phyloP scores from a whole-genome alignment of 202 grass and related monocot species.

The Elaeis oleifera region DNA sequence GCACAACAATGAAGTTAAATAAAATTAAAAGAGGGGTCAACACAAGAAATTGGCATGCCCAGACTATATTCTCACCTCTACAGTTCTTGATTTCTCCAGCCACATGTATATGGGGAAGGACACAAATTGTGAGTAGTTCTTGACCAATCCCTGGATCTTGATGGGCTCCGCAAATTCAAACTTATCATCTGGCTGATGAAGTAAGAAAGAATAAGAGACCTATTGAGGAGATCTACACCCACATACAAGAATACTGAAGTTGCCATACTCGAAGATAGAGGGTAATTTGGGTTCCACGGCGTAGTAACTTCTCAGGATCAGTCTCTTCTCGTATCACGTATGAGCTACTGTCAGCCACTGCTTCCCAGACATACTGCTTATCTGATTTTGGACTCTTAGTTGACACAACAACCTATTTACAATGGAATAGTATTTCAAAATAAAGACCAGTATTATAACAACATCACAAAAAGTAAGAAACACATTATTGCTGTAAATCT shows the following conservation, averaged over 20 bases:
- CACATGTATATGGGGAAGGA: conserved; percentile 93
- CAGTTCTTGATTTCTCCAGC: conserved; percentile 89
- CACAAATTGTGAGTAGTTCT: conserved; percentile 98
- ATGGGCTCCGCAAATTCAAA: conserved; percentile 73
- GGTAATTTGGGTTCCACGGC: conserved; percentile 73
- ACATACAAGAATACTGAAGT: conserved; percentile 8
- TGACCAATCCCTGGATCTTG: conserved; percentile 79
- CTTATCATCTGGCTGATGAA: conserved; percentile 63
- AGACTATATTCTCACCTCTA: conserved; percentile 44
- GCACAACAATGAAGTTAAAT: background rate
- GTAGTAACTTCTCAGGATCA: conserved; percentile 68
- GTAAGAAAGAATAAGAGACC: conserved; percentile 10
- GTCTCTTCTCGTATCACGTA: conserved; percentile 83
- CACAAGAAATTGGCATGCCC: background rate
- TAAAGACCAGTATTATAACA: no score
- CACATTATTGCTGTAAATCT: no score
- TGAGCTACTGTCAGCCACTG: conserved; percentile 66
- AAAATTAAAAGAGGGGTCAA: conserved; percentile 5
- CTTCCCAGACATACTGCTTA: conserved; percentile 98
- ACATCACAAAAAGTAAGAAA: no score
- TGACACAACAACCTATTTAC: conserved; percentile 63
- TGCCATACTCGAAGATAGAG: conserved; percentile 65
- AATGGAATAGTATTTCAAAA: background rate
- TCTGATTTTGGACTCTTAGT: conserved; percentile 95
- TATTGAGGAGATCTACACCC: conserved; percentile 13